Percentiles rank a stretch among this genome's conserved stretches.
Conservation (phyloP, 2,329 filamentous ascomycete species). For the Exophiala aquamarina region DNA sequence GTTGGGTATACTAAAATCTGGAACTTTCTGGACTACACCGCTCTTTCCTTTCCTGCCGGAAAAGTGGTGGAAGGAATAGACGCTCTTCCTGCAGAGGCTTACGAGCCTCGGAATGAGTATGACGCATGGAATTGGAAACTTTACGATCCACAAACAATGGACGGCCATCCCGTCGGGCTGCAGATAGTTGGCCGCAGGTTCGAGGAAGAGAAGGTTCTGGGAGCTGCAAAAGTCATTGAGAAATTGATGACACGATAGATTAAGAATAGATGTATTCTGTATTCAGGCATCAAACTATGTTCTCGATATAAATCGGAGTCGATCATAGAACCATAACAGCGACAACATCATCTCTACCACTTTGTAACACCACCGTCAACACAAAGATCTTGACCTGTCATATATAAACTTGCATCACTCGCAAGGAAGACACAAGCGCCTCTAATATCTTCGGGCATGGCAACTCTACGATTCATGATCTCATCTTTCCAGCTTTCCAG, state of each 20-base stretch:
- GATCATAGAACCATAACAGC: too few species aligned
- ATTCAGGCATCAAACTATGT: not conserved
- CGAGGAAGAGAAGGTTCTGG: conserved; percentile 58
- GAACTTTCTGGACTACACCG: conserved; percentile 63
- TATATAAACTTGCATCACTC: conserved; percentile 48
- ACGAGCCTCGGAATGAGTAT: conserved; percentile 49
- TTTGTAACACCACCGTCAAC: conserved; percentile 44
- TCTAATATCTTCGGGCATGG: conserved; percentile 52
- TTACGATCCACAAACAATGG: conserved; percentile 44
- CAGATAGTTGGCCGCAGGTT: conserved; percentile 54
- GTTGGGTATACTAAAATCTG: conserved; percentile 61
- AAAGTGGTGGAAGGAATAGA: conserved; percentile 32
- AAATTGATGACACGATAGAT: conserved; percentile 6
- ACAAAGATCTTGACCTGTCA: conserved; percentile 47
- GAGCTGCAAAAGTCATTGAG: conserved; percentile 34
- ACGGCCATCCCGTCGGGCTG: conserved; percentile 51
- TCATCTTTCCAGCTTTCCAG: conserved; percentile 51
- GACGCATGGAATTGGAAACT: conserved; percentile 54
- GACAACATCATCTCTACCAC: conserved; percentile 10
- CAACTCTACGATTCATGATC: conserved; percentile 49
- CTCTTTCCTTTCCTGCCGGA: conserved; percentile 54
- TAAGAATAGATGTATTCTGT: not conserved
- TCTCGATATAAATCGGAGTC: too few species aligned
- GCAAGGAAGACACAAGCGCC: conserved; percentile 51
- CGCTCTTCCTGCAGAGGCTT: conserved; percentile 34